Conservation (phyloP, 305 asterid species). For the Fraxinus velutina region DNA sequence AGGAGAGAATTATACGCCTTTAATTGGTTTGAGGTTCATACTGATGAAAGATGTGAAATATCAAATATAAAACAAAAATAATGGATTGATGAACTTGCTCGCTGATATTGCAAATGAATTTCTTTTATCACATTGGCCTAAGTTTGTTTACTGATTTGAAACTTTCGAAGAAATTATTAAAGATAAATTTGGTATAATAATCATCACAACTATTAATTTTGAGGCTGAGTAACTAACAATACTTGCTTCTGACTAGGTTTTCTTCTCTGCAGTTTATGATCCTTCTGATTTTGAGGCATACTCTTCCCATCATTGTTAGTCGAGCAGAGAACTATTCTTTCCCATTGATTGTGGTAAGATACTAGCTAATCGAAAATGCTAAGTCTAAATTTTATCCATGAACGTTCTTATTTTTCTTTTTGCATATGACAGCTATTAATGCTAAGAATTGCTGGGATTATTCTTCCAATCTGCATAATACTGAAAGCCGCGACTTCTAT, state of each 20-base stretch:
- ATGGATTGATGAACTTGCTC: neutral
- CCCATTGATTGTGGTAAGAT: constrained; percentile 68
- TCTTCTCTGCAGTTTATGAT: constrained; percentile 61
- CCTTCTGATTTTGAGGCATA: constrained; percentile 73
- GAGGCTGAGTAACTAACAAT: neutral
- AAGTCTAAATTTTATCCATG: neutral
- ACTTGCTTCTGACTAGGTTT: neutral
- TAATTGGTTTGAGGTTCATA: neutral
- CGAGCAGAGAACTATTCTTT: constrained; percentile 67
- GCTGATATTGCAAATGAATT: neutral
- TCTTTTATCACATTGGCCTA: neutral
- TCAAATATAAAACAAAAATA: neutral
- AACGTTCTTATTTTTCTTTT: constrained; percentile 11
- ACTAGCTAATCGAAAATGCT: neutral
- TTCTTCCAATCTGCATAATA: constrained; percentile 74
- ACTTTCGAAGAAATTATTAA: neutral
- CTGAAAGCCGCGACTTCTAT: constrained; percentile 65
- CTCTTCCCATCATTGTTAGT: constrained; percentile 65
- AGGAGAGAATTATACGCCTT: neutral
- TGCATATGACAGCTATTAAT: constrained; percentile 48
- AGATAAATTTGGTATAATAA: neutral
- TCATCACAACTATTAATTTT: neutral
- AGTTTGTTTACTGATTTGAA: neutral
- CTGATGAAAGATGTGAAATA: neutral
- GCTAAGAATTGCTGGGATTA: constrained; percentile 66